A percentile compares a stretch with the other conserved stretches of the same genome.
Evolutionary conservation across 2,329 filamentous ascomycete genomes (phyloP).

Genomic region (Exophiala calicioides): DNA sequence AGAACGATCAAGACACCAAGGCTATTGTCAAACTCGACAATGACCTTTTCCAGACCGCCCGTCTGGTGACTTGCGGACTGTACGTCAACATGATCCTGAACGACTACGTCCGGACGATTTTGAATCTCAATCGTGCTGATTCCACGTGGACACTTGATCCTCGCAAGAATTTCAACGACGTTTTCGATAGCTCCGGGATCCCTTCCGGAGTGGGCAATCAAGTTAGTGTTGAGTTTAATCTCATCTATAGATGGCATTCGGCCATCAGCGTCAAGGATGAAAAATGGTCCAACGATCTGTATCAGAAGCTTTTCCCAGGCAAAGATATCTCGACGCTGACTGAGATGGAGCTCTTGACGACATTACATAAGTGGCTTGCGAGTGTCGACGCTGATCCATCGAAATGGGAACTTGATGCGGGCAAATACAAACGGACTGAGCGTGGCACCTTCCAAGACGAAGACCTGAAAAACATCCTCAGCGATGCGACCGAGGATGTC

Average conservation of each 20-base stretch:
- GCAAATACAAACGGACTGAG: conserved; percentile 61
- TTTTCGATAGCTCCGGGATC: conserved; percentile 50
- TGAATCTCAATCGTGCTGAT: conserved; percentile 32
- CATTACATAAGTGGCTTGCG: conserved; percentile 64
- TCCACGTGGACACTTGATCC: conserved; percentile 35
- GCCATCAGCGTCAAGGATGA: conserved; percentile 75
- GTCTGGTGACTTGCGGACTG: conserved; percentile 41
- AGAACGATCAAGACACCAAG: conserved; percentile 33
- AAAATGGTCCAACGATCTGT: conserved; percentile 74
- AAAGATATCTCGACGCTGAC: conserved; percentile 60
- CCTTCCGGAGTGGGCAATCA: conserved; percentile 76
- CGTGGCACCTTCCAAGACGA: conserved; percentile 71
- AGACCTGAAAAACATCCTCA: conserved; percentile 70
- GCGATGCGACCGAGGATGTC: conserved; percentile 70
- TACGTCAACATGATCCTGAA: conserved; percentile 34
- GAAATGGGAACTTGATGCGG: conserved; percentile 67
- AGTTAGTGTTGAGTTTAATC: conserved; percentile 85
- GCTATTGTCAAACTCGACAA: conserved; percentile 51
- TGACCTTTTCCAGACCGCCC: conserved; percentile 59
- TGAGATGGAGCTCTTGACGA: conserved; percentile 61
- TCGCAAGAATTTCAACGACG: conserved; percentile 26
- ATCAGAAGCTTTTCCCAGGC: conserved; percentile 57
- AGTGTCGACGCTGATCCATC: conserved; percentile 65
- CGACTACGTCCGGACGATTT: conserved; percentile 34
- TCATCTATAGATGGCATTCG: conserved; percentile 86